Conservation (phyloP, 352 stramenopile genomes). For the Globisporangium irregulare region DNA sequence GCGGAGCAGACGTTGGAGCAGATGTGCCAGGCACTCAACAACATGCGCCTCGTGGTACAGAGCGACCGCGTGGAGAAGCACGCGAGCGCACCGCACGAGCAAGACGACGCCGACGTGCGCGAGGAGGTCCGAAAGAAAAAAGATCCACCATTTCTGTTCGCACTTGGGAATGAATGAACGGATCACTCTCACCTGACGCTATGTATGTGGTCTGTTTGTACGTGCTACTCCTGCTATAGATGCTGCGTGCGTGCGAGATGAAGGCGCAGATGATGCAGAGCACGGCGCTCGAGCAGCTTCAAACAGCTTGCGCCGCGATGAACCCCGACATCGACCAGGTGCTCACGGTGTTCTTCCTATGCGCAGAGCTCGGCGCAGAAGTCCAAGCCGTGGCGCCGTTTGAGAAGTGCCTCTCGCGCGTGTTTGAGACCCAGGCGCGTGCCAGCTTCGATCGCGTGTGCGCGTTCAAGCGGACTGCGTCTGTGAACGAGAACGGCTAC, state of each 20-base stretch:
- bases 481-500: slow-evolving; percentile 78
- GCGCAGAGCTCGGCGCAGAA: slow-evolving; percentile 37
- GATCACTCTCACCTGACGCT: not conserved
- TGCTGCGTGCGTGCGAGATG: slow-evolving; percentile 69
- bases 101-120: slow-evolving; percentile 37
- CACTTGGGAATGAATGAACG: not conserved
- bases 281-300: slow-evolving; percentile 41
- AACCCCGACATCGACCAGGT: slow-evolving; percentile 44
- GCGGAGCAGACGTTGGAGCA: slow-evolving; percentile 70
- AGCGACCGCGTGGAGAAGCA: slow-evolving; percentile 19
- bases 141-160: not conserved
- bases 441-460: slow-evolving; percentile 52
- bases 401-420: slow-evolving; percentile 36
- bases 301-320: slow-evolving; percentile 32
- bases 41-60: slow-evolving; percentile 51
- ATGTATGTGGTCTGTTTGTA: not conserved
- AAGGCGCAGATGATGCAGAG: slow-evolving; percentile 51
- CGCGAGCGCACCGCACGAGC: slow-evolving; percentile 14
- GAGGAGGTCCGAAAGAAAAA: slow-evolving; percentile 41
- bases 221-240: slow-evolving; percentile 24
- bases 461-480: slow-evolving; percentile 46
- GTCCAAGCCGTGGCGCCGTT: slow-evolving; percentile 31
- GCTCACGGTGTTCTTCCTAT: slow-evolving; percentile 52
- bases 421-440: slow-evolving; percentile 55
- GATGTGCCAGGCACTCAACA: slow-evolving; percentile 53